Percentiles rank a stretch among this genome's conserved stretches.
Conservation (phyloP, 1,284 basidiomycete genomes). For the Schizophyllum amplum region DNA sequence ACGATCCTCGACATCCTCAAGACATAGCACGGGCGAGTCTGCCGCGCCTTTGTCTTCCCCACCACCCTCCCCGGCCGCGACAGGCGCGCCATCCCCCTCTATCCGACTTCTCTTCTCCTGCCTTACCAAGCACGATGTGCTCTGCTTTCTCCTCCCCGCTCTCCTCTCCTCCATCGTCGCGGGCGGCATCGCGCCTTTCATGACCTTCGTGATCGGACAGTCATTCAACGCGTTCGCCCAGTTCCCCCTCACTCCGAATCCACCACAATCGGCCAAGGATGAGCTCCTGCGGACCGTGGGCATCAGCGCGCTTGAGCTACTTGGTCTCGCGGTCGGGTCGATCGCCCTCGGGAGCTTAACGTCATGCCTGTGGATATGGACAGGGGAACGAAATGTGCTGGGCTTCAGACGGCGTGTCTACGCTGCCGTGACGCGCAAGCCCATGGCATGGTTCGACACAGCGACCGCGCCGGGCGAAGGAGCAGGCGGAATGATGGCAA, state of each 20-base stretch:
- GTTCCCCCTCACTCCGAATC: slow-evolving; percentile 29
- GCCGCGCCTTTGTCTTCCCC: no score
- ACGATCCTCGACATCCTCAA: no score
- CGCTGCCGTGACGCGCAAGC: slow-evolving; percentile 48
- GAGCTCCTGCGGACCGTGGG: slow-evolving; percentile 45
- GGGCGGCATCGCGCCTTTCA: slow-evolving; percentile 83
- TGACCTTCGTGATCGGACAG: slow-evolving; percentile 86
- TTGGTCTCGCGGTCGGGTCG: slow-evolving; percentile 51
- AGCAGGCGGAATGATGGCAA: slow-evolving; percentile 77
- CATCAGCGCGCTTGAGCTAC: slow-evolving; percentile 48
- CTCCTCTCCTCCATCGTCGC: slow-evolving; percentile 58
- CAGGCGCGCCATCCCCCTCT: slow-evolving; percentile 3
- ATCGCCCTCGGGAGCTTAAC: slow-evolving; percentile 58
- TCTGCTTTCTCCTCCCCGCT: slow-evolving; percentile 67
- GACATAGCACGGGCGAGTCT: no score
- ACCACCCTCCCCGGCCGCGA: no score
- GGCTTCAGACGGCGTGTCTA: slow-evolving; percentile 58
- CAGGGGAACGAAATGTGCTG: slow-evolving; percentile 65
- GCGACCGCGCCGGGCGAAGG: slow-evolving; percentile 46
- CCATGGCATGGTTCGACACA: slow-evolving; percentile 73
- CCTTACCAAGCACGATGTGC: slow-evolving; percentile 39
- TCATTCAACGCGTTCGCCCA: slow-evolving; percentile 74
- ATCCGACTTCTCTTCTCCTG: slow-evolving; percentile 50
- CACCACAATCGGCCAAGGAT: slow-evolving; percentile 30
- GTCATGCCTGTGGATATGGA: slow-evolving; percentile 65